Evolutionary conservation across 768 basidiomycete genomes (phyloP).

Genomic region (Tylopilus vinaceipallidus): DNA sequence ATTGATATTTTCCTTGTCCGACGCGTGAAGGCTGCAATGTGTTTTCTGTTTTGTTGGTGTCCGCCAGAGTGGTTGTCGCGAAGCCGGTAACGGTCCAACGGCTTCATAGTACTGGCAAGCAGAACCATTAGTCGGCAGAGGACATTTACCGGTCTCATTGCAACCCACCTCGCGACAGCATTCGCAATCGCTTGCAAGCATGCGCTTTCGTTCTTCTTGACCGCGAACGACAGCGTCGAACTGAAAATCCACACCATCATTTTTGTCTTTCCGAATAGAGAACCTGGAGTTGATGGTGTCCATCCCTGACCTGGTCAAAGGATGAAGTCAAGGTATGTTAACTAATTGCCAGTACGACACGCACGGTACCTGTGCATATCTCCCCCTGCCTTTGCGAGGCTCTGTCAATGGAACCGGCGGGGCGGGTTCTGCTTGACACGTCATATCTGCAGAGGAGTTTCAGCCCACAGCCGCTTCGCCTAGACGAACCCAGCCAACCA

Average conservation of each 20-base stretch:
- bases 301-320: constrained; percentile 23
- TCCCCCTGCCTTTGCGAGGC: constrained; percentile 53
- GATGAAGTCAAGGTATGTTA: background rate
- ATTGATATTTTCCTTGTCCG: constrained; percentile 34
- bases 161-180: constrained; percentile 70
- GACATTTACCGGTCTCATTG: background rate
- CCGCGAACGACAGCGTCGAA: constrained; percentile 77
- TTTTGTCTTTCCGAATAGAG: constrained; percentile 62
- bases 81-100: constrained; percentile 69
- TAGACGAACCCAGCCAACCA: constrained; percentile 12
- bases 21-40: background rate
- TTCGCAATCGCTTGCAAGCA: constrained; percentile 80
- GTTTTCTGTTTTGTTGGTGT: constrained; percentile 47
- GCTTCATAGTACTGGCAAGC: constrained; percentile 70
- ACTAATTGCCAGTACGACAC: constrained; percentile 10
- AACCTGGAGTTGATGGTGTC: constrained; percentile 62
- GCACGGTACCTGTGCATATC: constrained; percentile 48
- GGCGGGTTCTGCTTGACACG: constrained; percentile 12
- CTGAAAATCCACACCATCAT: constrained; percentile 63
- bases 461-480: background rate
- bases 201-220: constrained; percentile 56
- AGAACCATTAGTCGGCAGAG: background rate
- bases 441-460: constrained; percentile 10
- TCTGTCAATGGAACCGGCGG: constrained; percentile 13
- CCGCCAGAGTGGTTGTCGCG: constrained; percentile 72